These are phyloP conservation scores for Aspergillus felis DNA, from an alignment of 2,329 filamentous ascomycete species.

Conservation along the genomic window DNA sequence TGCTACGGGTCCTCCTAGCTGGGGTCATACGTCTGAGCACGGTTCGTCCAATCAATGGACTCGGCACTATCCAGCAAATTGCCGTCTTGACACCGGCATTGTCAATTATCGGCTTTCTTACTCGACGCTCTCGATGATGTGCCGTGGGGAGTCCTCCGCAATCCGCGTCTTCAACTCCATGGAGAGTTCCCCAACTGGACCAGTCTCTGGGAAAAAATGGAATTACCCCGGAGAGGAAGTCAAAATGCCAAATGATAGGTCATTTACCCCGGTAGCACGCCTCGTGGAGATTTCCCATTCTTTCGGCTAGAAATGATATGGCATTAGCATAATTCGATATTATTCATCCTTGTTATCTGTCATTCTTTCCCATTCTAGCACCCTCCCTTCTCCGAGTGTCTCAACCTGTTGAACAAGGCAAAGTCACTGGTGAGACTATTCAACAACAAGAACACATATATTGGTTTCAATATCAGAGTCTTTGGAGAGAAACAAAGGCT, in stretches of 20 bases:
- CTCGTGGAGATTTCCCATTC: background rate
- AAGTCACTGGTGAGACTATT: background rate
- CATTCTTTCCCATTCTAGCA: background rate
- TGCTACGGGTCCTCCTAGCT: background rate
- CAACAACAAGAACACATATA: background rate
- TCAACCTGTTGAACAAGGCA: background rate
- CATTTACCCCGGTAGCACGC: background rate
- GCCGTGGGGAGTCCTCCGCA: slow-evolving; percentile 2
- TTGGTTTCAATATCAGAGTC: background rate
- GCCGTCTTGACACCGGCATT: background rate
- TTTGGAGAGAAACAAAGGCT: background rate
- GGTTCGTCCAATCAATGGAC: background rate
- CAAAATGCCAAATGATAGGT: background rate
- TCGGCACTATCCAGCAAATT: background rate
- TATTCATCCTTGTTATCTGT: background rate
- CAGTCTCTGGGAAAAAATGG: background rate
- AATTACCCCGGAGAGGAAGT: slow-evolving; percentile 3
- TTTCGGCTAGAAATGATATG: background rate
- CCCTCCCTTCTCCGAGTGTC: background rate
- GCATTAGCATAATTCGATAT: background rate
- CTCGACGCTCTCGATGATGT: background rate
- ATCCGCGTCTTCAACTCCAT: background rate
- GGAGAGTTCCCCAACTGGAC: slow-evolving; percentile 3
- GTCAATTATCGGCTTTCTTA: background rate
- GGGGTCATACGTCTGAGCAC: background rate